These are phyloP conservation scores for Fusarium guadeloupense DNA, from an alignment of 2,329 filamentous ascomycete species.

Conservation along the genomic window DNA sequence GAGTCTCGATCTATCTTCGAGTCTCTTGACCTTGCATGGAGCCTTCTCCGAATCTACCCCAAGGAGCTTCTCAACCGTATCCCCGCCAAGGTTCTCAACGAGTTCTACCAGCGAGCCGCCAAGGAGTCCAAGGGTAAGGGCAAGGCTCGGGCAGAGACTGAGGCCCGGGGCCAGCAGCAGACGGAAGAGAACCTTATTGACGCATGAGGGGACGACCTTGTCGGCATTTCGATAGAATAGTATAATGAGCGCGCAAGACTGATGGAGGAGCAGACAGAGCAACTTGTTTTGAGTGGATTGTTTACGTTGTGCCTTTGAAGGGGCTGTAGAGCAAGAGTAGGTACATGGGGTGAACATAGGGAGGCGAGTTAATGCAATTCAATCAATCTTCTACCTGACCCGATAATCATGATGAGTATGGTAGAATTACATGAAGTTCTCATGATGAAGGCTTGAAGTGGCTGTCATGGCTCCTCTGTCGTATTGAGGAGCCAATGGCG, in stretches of 20 bases:
- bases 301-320: conserved; percentile 34
- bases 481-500: conserved; percentile 25
- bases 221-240: conserved; percentile 40
- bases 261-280: conserved; percentile 36
- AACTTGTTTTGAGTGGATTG: conserved; percentile 39
- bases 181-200: conserved; percentile 70
- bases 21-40: conserved; percentile 95
- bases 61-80: conserved; percentile 98
- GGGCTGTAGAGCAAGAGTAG: conserved; percentile 36
- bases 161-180: conserved; percentile 52
- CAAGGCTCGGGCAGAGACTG: conserved; percentile 60
- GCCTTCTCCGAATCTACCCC: conserved; percentile 93
- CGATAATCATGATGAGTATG: conserved; percentile 1
- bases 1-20: conserved; percentile 92
- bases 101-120: conserved; percentile 79
- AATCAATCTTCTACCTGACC: conserved; percentile 28
- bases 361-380: conserved; percentile 47
- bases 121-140: conserved; percentile 71
- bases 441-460: conserved; percentile 18
- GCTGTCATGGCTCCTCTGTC: conserved; percentile 21
- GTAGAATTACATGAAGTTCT: conserved; percentile 9
- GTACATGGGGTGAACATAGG: conserved; percentile 43
- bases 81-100: conserved; percentile 81
- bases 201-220: conserved; percentile 52
- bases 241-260: conserved; percentile 40